Evolutionary conservation across 345 rosid species (phyloP).

Genomic region (Ricinus communis): DNA sequence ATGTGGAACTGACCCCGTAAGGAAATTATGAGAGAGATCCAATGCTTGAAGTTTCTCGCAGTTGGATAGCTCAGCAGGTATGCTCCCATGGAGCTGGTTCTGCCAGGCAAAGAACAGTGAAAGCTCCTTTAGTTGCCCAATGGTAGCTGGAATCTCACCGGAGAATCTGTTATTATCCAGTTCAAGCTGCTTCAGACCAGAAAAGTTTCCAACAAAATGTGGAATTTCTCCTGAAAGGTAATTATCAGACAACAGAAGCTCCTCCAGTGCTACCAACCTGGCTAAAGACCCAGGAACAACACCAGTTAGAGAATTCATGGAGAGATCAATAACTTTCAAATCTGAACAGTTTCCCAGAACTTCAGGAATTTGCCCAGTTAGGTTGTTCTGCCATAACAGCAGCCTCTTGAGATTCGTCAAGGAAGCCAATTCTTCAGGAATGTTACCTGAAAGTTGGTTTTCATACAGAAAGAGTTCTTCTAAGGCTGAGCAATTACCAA

Average conservation of each 20-base stretch:
- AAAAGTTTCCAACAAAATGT: conserved; percentile 40
- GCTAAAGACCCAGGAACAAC: conserved; percentile 48
- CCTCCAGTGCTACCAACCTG: conserved; percentile 46
- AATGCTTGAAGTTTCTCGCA: conserved; percentile 60
- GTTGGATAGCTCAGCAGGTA: conserved; percentile 52
- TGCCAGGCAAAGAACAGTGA: conserved; percentile 65
- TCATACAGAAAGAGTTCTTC: conserved; percentile 59
- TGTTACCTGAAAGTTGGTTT: conserved; percentile 49
- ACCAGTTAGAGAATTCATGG: conserved; percentile 52
- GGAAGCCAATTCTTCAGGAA: conserved; percentile 52
- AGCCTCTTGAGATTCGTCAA: conserved; percentile 51
- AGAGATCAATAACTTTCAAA: conserved; percentile 55
- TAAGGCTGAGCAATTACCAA: conserved; percentile 55
- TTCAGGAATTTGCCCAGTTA: conserved; percentile 49
- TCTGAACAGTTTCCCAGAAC: conserved; percentile 46
- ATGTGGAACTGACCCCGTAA: conserved; percentile 56
- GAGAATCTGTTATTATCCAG: conserved; percentile 56
- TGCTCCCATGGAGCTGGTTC: conserved; percentile 58
- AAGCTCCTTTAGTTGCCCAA: conserved; percentile 59
- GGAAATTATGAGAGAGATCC: conserved; percentile 65
- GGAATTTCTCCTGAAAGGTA: conserved; percentile 55
- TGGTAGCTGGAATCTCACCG: conserved; percentile 51
- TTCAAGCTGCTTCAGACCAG: conserved; percentile 56
- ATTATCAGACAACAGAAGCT: conserved; percentile 58
- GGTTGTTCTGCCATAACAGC: conserved; percentile 62